Evolutionary conservation across 108 stramenopile species (phyloP), one percentile per base, ranked within the genome.

Genomic region (Cyclotella atomus): DNA sequence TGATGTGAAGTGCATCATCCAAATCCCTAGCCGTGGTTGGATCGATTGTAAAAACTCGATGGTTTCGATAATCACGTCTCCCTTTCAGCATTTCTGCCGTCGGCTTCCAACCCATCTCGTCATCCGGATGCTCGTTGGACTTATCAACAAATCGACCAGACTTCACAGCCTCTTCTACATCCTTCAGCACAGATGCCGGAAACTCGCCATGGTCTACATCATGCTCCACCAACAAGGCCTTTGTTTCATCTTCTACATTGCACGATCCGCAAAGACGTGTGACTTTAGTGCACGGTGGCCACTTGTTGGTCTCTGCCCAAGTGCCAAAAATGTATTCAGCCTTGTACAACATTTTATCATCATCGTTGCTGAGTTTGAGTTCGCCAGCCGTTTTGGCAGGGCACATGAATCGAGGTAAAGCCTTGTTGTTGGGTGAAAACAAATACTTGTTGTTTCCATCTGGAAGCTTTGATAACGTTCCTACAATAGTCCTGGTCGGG

Each of bases 11-110:
- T 15, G 97, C 97, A 80, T 98, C 99, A 73, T 98, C 99, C 60
- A 98, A 81, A 85, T 98, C 97, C 52, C 88, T 88, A 28, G 97
- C 99, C 0, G 94, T 95, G 16, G 96, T 93, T 0, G 99, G 97
- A 87, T 98, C 97, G 32, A 99, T 99, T 27, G 95, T 96, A 65
- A 96, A 96, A 25, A 96, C 91, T 4, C 95, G 76, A 35, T 87
- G 75, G 1, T 85, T 68, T 21, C 92, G 87, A 74, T 90, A 95
- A 59, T 97, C 93, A 3, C 90, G 82, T 20, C 93, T 83, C 9
- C 88, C 88, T n/a, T 66, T 60, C 44, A 77, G 83, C 84, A 89
- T 87, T 16, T 85, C 83, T 0, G 66, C 83, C 15, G 92, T 96
- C 14, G 95, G 93, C 61, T 85, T 90, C 95, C 93, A 94, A 0